Percentiles rank a stretch among this genome's conserved stretches.
phyloP scores from a whole-genome alignment of 208 protist genomes.

The Angomonas deanei region DNA sequence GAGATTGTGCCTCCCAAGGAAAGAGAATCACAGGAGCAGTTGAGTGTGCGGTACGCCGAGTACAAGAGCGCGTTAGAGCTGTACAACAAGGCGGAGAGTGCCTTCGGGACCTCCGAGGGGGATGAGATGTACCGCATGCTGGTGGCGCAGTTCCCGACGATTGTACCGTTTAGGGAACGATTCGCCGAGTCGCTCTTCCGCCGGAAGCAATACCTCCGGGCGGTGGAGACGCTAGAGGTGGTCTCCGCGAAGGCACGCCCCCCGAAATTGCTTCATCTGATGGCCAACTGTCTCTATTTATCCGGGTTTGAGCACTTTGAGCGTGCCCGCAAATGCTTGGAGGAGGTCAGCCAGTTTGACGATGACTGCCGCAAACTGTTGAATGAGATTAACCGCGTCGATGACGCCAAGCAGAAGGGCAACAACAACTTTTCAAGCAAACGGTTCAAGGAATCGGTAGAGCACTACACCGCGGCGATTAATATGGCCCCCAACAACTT shows the following conservation, averaged over 20 bases:
- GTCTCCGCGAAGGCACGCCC: conserved; percentile 41
- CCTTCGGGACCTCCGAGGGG: conserved; percentile 70
- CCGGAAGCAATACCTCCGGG: conserved; percentile 54
- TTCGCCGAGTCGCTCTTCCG: conserved; percentile 68
- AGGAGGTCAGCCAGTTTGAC: conserved; percentile 54
- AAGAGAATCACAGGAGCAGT: background rate
- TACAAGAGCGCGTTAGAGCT: conserved; percentile 59
- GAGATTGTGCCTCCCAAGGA: conserved; percentile 11
- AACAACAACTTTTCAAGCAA: conserved; percentile 80
- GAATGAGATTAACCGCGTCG: conserved; percentile 61
- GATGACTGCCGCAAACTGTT: conserved; percentile 61
- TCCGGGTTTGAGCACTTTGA: conserved; percentile 87
- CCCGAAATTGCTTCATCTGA: conserved; percentile 41
- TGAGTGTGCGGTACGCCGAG: conserved; percentile 29
- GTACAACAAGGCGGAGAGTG: conserved; percentile 46
- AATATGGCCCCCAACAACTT: conserved; percentile 54
- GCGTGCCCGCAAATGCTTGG: conserved; percentile 40
- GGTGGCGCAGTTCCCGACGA: conserved; percentile 72
- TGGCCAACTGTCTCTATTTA: conserved; percentile 73
- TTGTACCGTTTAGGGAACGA: conserved; percentile 65
- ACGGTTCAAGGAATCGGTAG: conserved; percentile 59
- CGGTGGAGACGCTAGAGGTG: conserved; percentile 61
- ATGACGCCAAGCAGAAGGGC: conserved; percentile 85
- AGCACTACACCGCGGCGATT: conserved; percentile 79
- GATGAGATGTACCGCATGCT: conserved; percentile 81